A percentile compares a stretch with the other conserved stretches of the same genome.
Conservation (phyloP, 306 rosid genomes). For the Castanea crenata region DNA sequence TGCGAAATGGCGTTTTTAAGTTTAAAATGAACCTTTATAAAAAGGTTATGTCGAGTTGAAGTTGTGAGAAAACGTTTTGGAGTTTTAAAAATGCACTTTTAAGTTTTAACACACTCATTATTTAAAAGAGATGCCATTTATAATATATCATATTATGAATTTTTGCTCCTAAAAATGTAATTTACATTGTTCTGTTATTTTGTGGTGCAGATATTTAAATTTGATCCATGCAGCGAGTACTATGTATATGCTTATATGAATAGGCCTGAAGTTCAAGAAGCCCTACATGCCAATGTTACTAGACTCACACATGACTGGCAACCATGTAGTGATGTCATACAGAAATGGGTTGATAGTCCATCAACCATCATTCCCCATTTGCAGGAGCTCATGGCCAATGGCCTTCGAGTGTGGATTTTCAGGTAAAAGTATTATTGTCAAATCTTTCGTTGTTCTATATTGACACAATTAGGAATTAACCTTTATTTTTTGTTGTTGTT, state of each 20-base stretch:
- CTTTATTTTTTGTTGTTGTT: too few relatives aligned
- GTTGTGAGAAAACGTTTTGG: too few relatives aligned
- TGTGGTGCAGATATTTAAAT: constrained; percentile 39
- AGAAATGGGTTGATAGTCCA: constrained; percentile 45
- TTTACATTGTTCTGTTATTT: constrained; percentile 1
- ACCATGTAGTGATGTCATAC: constrained; percentile 57
- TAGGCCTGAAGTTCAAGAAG: constrained; percentile 65
- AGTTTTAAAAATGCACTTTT: too few relatives aligned
- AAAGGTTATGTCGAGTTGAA: too few relatives aligned
- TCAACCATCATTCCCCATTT: constrained; percentile 64
- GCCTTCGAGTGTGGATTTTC: constrained; percentile 76
- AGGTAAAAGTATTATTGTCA: constrained; percentile 38
- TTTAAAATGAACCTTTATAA: too few relatives aligned
- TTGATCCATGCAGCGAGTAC: constrained; percentile 71
- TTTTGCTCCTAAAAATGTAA: not conserved
- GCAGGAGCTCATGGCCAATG: constrained; percentile 43
- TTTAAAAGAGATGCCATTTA: too few relatives aligned
- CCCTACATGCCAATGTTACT: constrained; percentile 86
- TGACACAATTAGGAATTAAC: too few relatives aligned
- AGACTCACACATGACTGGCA: constrained; percentile 71
- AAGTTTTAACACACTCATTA: too few relatives aligned
- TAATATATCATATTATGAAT: not conserved
- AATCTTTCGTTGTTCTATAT: too few relatives aligned
- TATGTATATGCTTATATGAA: constrained; percentile 69
- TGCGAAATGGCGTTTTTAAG: too few relatives aligned